A percentile compares a stretch with the other conserved stretches of the same genome.
phyloP scores from a whole-genome alignment of 164 flowering plant genomes.

The Sedum album region DNA sequence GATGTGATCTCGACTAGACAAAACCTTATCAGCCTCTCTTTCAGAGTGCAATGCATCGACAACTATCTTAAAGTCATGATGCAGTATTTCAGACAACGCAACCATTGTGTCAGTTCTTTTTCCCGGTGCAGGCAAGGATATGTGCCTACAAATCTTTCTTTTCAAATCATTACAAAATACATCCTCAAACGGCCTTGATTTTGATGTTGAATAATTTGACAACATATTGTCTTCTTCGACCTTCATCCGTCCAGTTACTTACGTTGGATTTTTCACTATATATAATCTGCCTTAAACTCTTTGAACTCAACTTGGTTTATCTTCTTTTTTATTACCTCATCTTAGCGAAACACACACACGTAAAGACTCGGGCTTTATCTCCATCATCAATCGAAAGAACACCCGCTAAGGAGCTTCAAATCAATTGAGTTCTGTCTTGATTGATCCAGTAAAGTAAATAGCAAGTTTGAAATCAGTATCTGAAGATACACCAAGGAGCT shows the following conservation, averaged over 20 bases:
- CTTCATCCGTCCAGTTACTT: conserved; percentile 16
- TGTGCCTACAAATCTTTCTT: background rate
- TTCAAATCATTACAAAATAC: conserved; percentile 4
- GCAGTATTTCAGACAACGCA: conserved; percentile 9
- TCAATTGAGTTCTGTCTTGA: background rate
- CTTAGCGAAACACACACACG: background rate
- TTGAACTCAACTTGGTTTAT: background rate
- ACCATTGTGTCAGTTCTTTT: conserved; percentile 9
- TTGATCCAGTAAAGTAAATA: background rate
- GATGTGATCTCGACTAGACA: conserved; percentile 15
- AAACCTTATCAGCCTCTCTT: conserved; percentile 23
- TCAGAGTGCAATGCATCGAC: conserved; percentile 15
- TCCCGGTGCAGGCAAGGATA: conserved; percentile 8
- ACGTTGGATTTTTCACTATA: background rate
- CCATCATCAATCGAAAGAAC: background rate
- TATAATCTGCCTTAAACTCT: background rate
- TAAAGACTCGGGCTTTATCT: background rate
- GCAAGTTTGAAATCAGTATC: background rate
- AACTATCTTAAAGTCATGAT: conserved; percentile 10
- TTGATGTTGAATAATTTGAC: conserved; percentile 13
- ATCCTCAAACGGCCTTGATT: conserved; percentile 10
- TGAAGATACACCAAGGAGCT: background rate
- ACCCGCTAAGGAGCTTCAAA: too few relatives aligned
- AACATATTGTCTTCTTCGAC: conserved; percentile 24
- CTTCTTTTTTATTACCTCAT: background rate